A percentile compares a stretch with the other conserved stretches of the same genome.
These are phyloP conservation scores for Corrigiola litoralis DNA, from an alignment of 179 eudicot genomes.

Conservation along the genomic window DNA sequence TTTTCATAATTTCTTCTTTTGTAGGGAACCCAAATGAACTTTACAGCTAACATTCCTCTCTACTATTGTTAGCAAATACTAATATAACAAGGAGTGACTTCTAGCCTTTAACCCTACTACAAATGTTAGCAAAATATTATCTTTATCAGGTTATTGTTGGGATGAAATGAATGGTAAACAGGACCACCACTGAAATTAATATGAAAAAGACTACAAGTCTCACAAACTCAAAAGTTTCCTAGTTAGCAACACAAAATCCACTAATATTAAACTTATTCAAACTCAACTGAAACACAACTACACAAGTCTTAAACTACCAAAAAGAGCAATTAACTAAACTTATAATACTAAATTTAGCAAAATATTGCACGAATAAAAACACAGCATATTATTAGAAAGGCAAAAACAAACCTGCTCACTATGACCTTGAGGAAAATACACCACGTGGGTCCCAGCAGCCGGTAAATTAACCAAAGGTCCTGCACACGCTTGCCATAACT, in stretches of 20 bases:
- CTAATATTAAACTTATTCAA: too few species aligned
- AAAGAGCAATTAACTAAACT: not conserved
- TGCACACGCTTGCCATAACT: conserved; percentile 99
- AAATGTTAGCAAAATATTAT: conserved; percentile 5
- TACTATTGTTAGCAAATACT: conserved; percentile 7
- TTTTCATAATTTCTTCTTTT: not conserved
- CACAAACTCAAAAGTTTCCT: conserved; percentile 28
- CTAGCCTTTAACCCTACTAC: not conserved
- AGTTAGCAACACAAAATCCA: conserved; percentile 5
- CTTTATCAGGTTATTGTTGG: too few species aligned
- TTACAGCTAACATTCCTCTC: not conserved
- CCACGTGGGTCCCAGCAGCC: conserved; percentile 89
- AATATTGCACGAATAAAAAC: not conserved
- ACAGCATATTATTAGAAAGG: not conserved
- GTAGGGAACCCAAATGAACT: not conserved
- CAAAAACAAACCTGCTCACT: conserved; percentile 76
- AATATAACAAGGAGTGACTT: not conserved
- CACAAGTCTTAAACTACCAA: conserved; percentile 4
- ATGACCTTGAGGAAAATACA: conserved; percentile 98
- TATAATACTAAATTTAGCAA: not conserved
- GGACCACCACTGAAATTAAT: conserved; percentile 21
- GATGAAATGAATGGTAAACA: not conserved
- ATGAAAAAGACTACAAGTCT: conserved; percentile 22
- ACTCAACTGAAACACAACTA: too few species aligned
- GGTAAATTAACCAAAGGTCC: conserved; percentile 97